Conservation (phyloP, 352 stramenopile genomes). For the Phytophthora ohioensis region DNA sequence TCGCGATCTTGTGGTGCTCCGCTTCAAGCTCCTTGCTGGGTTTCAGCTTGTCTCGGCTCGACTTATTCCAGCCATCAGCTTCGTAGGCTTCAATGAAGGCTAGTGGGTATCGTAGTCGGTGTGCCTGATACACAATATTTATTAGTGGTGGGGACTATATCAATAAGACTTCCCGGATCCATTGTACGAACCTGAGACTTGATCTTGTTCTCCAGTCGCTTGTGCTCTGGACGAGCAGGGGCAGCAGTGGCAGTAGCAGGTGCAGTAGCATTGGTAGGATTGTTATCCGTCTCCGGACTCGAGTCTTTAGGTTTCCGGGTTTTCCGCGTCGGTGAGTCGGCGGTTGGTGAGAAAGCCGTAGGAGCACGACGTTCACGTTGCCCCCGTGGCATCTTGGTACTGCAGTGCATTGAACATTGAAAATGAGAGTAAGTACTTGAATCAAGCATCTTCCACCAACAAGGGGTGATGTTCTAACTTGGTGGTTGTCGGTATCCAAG, state of each 20-base stretch:
- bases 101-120: slow-evolving; percentile 65
- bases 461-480: background rate
- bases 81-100: slow-evolving; percentile 90
- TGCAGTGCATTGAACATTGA: slow-evolving; percentile 16
- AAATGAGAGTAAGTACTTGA: slow-evolving; percentile 11
- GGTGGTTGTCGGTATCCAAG: slow-evolving; percentile 12
- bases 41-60: slow-evolving; percentile 84
- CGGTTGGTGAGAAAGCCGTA: slow-evolving; percentile 37
- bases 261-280: slow-evolving; percentile 1
- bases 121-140: slow-evolving; percentile 40
- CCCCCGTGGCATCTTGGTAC: slow-evolving; percentile 35
- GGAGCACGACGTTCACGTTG: slow-evolving; percentile 44
- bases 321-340: slow-evolving; percentile 30
- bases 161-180: background rate
- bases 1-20: slow-evolving; percentile 60
- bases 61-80: slow-evolving; percentile 79
- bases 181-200: slow-evolving; percentile 45
- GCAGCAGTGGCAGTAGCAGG: background rate
- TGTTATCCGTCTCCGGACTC: slow-evolving; percentile 15
- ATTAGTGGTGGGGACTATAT: slow-evolving; percentile 8
- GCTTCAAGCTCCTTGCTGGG: slow-evolving; percentile 73
- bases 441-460: background rate
- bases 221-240: slow-evolving; percentile 39
- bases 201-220: slow-evolving; percentile 47
- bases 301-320: slow-evolving; percentile 35